These are phyloP conservation scores for Fusarium kyushuense DNA, from an alignment of 2,329 filamentous ascomycete genomes.

Conservation along the genomic window DNA sequence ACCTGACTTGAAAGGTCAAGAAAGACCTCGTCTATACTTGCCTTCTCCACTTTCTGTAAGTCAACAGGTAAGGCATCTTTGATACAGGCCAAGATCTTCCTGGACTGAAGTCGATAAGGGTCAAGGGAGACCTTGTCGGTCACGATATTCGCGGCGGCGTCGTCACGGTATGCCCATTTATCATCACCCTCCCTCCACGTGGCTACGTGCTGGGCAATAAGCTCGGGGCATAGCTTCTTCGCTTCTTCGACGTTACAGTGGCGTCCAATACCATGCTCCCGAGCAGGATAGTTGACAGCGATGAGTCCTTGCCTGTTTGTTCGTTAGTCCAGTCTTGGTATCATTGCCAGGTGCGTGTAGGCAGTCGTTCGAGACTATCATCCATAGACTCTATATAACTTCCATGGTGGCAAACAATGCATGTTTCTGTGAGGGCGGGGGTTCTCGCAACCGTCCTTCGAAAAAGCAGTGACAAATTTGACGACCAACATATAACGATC, in stretches of 20 bases:
- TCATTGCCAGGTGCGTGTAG: background rate
- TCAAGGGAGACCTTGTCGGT: slow-evolving; percentile 96
- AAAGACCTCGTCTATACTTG: slow-evolving; percentile 95
- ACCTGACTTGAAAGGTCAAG: slow-evolving; percentile 90
- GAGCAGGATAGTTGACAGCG: slow-evolving; percentile 94
- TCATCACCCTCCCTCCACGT: slow-evolving; percentile 94
- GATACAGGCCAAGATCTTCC: slow-evolving; percentile 83
- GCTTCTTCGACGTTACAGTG: slow-evolving; percentile 86
- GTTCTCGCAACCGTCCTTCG: background rate
- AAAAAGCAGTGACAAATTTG: slow-evolving; percentile 10
- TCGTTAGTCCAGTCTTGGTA: slow-evolving; percentile 29
- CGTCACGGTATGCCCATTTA: slow-evolving; percentile 89
- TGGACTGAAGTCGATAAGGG: slow-evolving; percentile 86
- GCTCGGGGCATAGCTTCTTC: slow-evolving; percentile 83
- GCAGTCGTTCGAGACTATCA: background rate
- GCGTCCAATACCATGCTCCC: slow-evolving; percentile 81
- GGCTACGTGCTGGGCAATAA: slow-evolving; percentile 91
- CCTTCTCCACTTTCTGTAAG: slow-evolving; percentile 86
- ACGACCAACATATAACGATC: background rate
- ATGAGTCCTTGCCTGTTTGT: slow-evolving; percentile 83
- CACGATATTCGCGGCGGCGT: slow-evolving; percentile 81
- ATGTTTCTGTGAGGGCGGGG: background rate
- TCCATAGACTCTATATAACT: background rate
- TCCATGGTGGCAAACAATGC: slow-evolving; percentile 1
- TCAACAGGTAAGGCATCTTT: slow-evolving; percentile 76